A percentile compares a stretch with the other conserved stretches of the same genome.
Evolutionary conservation across 768 basidiomycete species (phyloP).

Genomic region (Agrocybe chaxingu): DNA sequence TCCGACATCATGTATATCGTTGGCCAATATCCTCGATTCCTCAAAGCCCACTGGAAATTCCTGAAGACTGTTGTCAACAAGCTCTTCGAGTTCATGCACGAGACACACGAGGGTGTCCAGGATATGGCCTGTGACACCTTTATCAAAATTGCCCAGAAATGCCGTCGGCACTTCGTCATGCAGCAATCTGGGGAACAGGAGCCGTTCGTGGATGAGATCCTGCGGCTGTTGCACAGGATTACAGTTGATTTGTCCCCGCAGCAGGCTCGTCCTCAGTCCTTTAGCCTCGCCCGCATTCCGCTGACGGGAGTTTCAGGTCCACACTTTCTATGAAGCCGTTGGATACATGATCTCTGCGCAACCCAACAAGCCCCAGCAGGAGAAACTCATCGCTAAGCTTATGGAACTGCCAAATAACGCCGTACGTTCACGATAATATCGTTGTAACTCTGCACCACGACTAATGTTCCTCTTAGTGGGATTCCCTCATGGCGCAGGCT

Average conservation of each 20-base stretch:
- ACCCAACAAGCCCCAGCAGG: constrained; percentile 96
- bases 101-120: constrained; percentile 99
- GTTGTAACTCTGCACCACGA: constrained; percentile 1
- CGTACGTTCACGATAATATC: constrained; percentile 41
- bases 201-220: constrained; percentile 97
- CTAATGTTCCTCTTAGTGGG: constrained; percentile 65
- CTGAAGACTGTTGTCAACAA: constrained; percentile 99
- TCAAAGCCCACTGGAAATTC: constrained; percentile 99
- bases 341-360: constrained; percentile 99
- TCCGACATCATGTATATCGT: constrained; percentile 99
- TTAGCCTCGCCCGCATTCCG: constrained; percentile 2
- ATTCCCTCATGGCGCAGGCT: constrained; percentile 94
- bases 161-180: constrained; percentile 97
- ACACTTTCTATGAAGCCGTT: constrained; percentile 98
- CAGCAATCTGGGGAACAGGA: constrained; percentile 96
- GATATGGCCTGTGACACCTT: constrained; percentile 99
- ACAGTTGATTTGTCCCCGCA: constrained; percentile 93
- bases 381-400: constrained; percentile 88
- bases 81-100: constrained; percentile 99
- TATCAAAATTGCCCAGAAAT: constrained; percentile 99
- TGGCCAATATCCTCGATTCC: constrained; percentile 98
- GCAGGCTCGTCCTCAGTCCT: constrained; percentile 46
- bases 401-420: constrained; percentile 99
- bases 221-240: constrained; percentile 87
- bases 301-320: constrained; percentile 50